Base-by-base conservation (phyloP, 2,329 filamentous ascomycete genomes). In the Stachybotrys elegans region DNA sequence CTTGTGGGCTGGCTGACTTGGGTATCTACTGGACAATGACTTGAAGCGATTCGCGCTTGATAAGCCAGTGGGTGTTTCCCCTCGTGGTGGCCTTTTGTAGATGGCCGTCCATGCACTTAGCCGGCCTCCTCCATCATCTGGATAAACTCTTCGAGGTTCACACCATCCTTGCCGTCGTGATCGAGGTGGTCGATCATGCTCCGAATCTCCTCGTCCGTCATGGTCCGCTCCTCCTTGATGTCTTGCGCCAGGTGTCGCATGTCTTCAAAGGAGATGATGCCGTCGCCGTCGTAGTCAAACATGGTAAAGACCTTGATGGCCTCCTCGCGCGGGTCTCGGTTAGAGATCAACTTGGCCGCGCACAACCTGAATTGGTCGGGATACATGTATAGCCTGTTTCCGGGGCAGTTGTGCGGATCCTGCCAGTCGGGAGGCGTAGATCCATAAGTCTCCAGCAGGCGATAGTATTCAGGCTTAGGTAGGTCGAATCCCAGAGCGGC, bases 131-230 rank as follows among this genome's bases (percentile, higher is more conserved):
- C 66, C 72, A 78, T 77, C 67, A 83, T 79, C 56, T 80, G 78
- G 42, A 83, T 76, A 59, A 86, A 86, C 62, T 86, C 83, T 46
- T 86, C 82, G 52, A 79, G 72, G 51, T 79, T 81, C 7, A 86
- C 82, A 44, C 79, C 90, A 11, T 91, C 91, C 55, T 95, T 94
- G 2, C 89, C 92, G 60, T 95, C 88, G 51, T 96, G 76, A 70
- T 98, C 93, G 70, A 97, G 94, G 67, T 97, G 92, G 59, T 96
- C 90, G 69, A 98, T 93, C 93, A 98, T 98, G 51, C 90, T 90
- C 55, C 81, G 76, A 49, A 98, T 75, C 65, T 98, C 93, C 57
- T 94, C 87, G 59, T 98, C 92, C 55, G 93, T 88, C 54, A 98
- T 75, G 12, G 88, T 89, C 35, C 67, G 64, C 45, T 70, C 68